Conservation (phyloP, 2,329 filamentous ascomycete species). For the Cytospora chrysosperma region DNA sequence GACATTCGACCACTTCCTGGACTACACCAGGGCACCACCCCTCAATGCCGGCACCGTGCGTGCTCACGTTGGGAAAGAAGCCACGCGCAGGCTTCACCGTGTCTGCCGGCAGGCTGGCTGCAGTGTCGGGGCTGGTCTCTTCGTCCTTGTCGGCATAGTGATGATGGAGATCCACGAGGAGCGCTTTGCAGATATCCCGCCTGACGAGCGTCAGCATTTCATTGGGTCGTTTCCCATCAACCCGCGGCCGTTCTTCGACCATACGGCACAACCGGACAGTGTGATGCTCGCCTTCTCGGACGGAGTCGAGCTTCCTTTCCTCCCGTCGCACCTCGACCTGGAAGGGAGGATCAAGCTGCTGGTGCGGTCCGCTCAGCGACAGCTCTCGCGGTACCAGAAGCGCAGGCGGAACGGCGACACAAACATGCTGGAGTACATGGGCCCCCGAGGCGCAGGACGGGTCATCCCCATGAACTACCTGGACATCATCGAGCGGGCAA, state of each 20-base stretch:
- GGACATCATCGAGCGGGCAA: constrained; percentile 17
- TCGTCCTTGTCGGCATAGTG: constrained; percentile 27
- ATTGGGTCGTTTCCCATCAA: constrained; percentile 22
- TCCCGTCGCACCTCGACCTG: constrained; percentile 12
- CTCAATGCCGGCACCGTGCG: constrained; percentile 27
- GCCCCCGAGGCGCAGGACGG: constrained; percentile 11
- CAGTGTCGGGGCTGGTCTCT: constrained; percentile 28
- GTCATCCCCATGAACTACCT: constrained; percentile 19
- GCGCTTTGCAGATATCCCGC: constrained; percentile 10
- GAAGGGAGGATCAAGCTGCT: constrained; percentile 21
- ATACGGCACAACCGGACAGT: constrained; percentile 11
- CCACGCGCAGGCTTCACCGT: constrained; percentile 26
- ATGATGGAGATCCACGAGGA: constrained; percentile 31
- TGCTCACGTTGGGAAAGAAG: constrained; percentile 15
- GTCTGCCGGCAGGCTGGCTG: constrained; percentile 28
- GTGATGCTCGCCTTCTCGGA: constrained; percentile 23
- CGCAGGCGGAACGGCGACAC: background rate
- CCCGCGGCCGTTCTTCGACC: constrained; percentile 19
- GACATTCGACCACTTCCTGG: constrained; percentile 24
- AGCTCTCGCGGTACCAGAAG: constrained; percentile 21
- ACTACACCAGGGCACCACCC: constrained; percentile 28
- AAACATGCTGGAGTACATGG: constrained; percentile 13
- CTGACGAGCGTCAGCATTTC: constrained; percentile 8
- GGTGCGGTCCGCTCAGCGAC: constrained; percentile 20
- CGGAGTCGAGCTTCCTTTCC: constrained; percentile 17